A percentile compares a stretch with the other conserved stretches of the same genome.
These are phyloP conservation scores for Vitis hybrid DNA, from an alignment of 177 flowering plant genomes.

Conservation along the genomic window DNA sequence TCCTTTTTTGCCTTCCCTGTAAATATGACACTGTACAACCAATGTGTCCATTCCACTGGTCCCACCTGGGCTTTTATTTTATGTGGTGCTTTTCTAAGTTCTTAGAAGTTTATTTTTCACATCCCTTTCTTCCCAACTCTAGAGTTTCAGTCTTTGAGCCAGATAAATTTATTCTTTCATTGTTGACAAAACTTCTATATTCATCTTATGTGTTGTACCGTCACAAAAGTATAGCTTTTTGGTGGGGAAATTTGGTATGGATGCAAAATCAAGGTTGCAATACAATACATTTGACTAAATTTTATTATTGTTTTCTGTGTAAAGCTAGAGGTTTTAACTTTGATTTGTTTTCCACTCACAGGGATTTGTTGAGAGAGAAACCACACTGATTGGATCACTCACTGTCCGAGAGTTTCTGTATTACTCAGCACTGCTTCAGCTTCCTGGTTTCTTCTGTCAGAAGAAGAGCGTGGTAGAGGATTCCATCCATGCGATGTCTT, in stretches of 20 bases:
- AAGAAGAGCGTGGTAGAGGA: slow-evolving; percentile 89
- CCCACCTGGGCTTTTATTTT: not conserved
- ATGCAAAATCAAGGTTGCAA: not conserved
- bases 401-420: slow-evolving; percentile 93
- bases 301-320: not conserved
- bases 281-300: not conserved
- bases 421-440: slow-evolving; percentile 91
- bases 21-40: not conserved
- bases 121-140: not conserved
- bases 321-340: not conserved
- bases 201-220: not conserved
- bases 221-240: not conserved
- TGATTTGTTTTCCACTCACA: slow-evolving; percentile 21
- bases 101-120: not conserved
- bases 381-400: slow-evolving; percentile 84
- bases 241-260: not conserved
- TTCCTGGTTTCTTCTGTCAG: slow-evolving; percentile 86
- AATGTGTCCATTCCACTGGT: not conserved
- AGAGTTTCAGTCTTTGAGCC: not conserved
- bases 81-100: not conserved
- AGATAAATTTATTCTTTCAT: not conserved
- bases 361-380: slow-evolving; percentile 94
- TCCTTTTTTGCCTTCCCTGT: too few species aligned
- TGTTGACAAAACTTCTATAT: not conserved
- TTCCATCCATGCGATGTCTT: slow-evolving; percentile 92